phyloP scores from a whole-genome alignment of 2,329 filamentous ascomycete species.

The Trichoderma oligosporum region DNA sequence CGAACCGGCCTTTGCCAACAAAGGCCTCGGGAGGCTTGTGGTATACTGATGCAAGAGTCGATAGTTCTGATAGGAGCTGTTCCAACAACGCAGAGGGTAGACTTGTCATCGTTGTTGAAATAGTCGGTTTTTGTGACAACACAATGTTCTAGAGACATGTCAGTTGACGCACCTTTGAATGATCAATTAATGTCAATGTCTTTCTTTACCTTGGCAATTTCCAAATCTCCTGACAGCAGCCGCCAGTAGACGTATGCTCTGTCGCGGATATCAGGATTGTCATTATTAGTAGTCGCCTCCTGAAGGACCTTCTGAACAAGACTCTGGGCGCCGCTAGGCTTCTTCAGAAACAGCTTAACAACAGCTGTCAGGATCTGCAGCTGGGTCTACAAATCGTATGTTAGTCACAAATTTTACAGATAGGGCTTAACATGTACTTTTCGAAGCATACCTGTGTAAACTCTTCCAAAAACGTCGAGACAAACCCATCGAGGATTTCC shows the following conservation, averaged over 20 bases:
- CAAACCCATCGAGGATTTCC: slow-evolving; percentile 85
- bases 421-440: not conserved
- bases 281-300: slow-evolving; percentile 86
- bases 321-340: slow-evolving; percentile 84
- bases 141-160: slow-evolving; percentile 62
- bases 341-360: slow-evolving; percentile 96
- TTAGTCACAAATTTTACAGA: slow-evolving; percentile 5
- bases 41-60: slow-evolving; percentile 93
- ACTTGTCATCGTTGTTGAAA: slow-evolving; percentile 88
- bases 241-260: slow-evolving; percentile 98
- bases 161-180: not conserved
- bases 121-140: slow-evolving; percentile 89
- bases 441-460: slow-evolving; percentile 72
- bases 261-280: slow-evolving; percentile 96
- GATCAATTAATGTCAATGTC: not conserved
- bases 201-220: slow-evolving; percentile 73
- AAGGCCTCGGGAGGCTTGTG: slow-evolving; percentile 99
- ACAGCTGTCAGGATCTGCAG: slow-evolving; percentile 95
- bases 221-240: slow-evolving; percentile 83
- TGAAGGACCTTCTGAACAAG: slow-evolving; percentile 94
- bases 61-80: slow-evolving; percentile 84
- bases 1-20: slow-evolving; percentile 89
- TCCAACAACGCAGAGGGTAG: slow-evolving; percentile 81
- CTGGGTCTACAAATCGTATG: slow-evolving; percentile 67
- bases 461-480: slow-evolving; percentile 92